Percentiles rank a stretch among this genome's conserved stretches.
These are phyloP conservation scores for Syzygium oleosum DNA, from an alignment of 345 rosid genomes.

Conservation along the genomic window DNA sequence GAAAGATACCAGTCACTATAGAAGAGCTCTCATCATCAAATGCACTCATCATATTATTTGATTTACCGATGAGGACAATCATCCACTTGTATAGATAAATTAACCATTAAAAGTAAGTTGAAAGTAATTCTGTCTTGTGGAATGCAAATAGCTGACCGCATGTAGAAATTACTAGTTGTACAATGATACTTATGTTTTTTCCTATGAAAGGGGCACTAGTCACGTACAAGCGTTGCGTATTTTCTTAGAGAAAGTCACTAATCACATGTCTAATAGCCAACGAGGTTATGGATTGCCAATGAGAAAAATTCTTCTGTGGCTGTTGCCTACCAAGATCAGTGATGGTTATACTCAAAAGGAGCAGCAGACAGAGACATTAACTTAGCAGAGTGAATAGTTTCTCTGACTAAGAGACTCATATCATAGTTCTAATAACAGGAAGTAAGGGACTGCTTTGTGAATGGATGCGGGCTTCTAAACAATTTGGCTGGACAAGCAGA, in stretches of 20 bases:
- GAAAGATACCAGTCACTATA: neutral
- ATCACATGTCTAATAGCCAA: neutral
- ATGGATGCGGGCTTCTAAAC: neutral
- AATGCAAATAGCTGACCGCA: neutral
- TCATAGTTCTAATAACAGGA: neutral
- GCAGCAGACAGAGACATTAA: no score
- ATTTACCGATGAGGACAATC: neutral
- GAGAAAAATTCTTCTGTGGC: neutral
- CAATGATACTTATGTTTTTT: neutral
- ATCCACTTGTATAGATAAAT: neutral
- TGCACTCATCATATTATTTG: neutral
- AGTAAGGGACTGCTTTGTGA: neutral
- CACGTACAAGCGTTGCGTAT: neutral
- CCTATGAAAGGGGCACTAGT: neutral
- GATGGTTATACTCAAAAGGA: no score
- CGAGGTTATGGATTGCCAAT: neutral
- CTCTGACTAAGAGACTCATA: neutral
- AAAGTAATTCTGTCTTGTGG: neutral
- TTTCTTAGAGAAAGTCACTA: neutral
- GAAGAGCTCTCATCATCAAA: neutral
- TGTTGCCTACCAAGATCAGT: neutral
- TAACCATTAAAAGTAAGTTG: no score
- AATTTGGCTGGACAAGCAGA: neutral
- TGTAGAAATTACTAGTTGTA: neutral
- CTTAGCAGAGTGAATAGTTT: neutral